Evolutionary conservation across 1,284 basidiomycete genomes (phyloP).

Genomic region (Xerocomus amazonicus): DNA sequence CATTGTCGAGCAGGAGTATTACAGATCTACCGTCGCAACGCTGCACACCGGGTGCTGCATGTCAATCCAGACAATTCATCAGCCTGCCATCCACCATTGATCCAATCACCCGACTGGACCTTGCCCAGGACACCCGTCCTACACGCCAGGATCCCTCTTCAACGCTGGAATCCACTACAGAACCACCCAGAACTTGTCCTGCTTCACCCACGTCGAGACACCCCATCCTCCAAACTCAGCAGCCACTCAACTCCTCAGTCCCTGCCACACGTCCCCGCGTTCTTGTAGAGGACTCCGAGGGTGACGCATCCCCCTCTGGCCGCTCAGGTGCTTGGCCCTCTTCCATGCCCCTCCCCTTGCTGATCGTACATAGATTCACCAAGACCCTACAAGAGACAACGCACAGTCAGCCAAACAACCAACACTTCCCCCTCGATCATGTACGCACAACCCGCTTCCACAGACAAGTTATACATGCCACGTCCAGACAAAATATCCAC

Average conservation of each 20-base stretch:
- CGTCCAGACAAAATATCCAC: slow-evolving; percentile 53
- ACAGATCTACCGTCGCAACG: slow-evolving; percentile 21
- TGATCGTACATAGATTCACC: slow-evolving; percentile 39
- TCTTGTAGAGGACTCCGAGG: slow-evolving; percentile 56
- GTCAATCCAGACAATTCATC: slow-evolving; percentile 25
- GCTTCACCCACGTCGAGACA: slow-evolving; percentile 27
- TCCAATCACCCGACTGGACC: slow-evolving; percentile 55
- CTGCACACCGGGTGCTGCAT: slow-evolving; percentile 28
- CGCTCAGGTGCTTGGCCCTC: slow-evolving; percentile 26
- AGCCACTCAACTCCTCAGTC: slow-evolving; percentile 42
- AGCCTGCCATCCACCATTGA: slow-evolving; percentile 57
- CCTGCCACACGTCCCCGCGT: slow-evolving; percentile 61
- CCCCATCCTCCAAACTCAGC: slow-evolving; percentile 28
- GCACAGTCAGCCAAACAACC: slow-evolving; percentile 44
- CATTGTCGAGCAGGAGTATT: slow-evolving; percentile 18
- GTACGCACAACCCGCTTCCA: slow-evolving; percentile 29
- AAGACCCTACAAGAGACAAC: slow-evolving; percentile 68
- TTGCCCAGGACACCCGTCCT: slow-evolving; percentile 55
- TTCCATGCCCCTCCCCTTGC: background rate
- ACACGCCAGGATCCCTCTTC: slow-evolving; percentile 39
- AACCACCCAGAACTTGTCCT: slow-evolving; percentile 30
- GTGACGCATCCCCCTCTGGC: slow-evolving; percentile 30
- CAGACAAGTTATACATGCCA: slow-evolving; percentile 52
- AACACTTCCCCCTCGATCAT: slow-evolving; percentile 26
- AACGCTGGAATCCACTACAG: slow-evolving; percentile 45